These are phyloP conservation scores for Fraxinus nigra DNA, from an alignment of 305 asterid species.

Conservation along the genomic window DNA sequence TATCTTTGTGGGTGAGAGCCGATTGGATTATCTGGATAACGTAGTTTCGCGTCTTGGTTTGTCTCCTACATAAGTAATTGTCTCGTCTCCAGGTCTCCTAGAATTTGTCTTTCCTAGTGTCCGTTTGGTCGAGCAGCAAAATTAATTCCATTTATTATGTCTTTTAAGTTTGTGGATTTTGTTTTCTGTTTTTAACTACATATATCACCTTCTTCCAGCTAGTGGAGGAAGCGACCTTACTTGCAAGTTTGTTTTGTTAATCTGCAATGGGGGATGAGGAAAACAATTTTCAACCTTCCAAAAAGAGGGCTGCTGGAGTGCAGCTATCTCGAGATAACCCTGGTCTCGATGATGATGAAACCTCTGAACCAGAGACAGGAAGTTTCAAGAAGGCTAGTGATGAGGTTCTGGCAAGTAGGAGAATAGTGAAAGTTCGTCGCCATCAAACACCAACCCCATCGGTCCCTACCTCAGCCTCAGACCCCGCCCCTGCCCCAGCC, in stretches of 20 bases:
- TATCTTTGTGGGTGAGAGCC: not conserved
- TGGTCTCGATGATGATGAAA: conserved; percentile 72
- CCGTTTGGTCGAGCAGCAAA: not conserved
- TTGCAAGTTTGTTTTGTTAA: not conserved
- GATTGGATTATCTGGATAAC: not conserved
- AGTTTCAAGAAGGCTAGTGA: conserved; percentile 76
- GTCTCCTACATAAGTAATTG: not conserved
- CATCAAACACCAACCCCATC: conserved; percentile 38
- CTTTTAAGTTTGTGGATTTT: conserved; percentile 15
- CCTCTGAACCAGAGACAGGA: conserved; percentile 56
- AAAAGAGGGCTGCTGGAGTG: conserved; percentile 83
- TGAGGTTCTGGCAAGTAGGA: conserved; percentile 70
- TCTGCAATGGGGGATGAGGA: conserved; percentile 76
- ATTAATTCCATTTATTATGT: conserved; percentile 2
- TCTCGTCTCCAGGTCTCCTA: not conserved
- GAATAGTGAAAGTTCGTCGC: conserved; percentile 80
- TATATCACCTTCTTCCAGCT: conserved; percentile 18
- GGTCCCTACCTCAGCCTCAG: conserved; percentile 13
- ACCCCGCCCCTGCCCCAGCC: conserved; percentile 15
- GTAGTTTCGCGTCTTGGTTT: not conserved
- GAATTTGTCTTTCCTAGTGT: not conserved
- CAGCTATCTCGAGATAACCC: conserved; percentile 82
- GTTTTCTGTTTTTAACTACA: conserved; percentile 29
- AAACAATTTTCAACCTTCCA: conserved; percentile 59
- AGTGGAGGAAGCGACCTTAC: conserved; percentile 8